Evolutionary conservation across 2,329 filamentous ascomycete genomes (phyloP), one percentile per base, ranked within the genome.

Genomic region (Trichoderma aggressivum): DNA sequence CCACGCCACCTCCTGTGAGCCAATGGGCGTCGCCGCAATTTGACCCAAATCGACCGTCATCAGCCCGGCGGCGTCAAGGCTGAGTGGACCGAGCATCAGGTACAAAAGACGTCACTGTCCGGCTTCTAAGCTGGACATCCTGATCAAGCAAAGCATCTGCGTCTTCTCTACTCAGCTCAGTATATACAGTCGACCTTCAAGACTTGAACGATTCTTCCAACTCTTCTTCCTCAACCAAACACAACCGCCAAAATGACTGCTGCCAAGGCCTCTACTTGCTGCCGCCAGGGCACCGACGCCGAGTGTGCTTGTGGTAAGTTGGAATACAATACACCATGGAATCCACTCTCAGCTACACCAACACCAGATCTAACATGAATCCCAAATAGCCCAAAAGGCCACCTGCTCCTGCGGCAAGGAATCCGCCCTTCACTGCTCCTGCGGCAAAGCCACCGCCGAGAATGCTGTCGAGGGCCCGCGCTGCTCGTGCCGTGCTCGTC

Each of bases 371-470:
- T 62, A 65, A 47, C 16, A n/a, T 11, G 14, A 7, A 24, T n/a
- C 10, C 5, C 16, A 12, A 12, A 58, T 75, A 89, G 89, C 89
- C 76, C 81, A 88, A 76, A 86, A 91, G 81, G 89, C 89, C 10
- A 91, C 86, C 72, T 97, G 94, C 89, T 97, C 93, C 18, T 98
- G 95, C 81, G 95, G 95, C 79, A 90, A 97, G 85, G 88, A 96
- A 80, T 89, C 90, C 5, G 95, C 95, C 63, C 89, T 97, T 62
- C 87, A 94, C 80, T 98, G 95, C 88, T 92, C 86, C 73, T 98
- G 95, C 84, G 89, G 89, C 77, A 94, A 93, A 82, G 88, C 94
- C 5, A 74, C 86, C 5, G 82, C 85, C 18, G 94, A 98, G 86
- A 98, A 98, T 86, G 83, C 83, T 53, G 80, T 93, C 70, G 81